Base-by-base conservation (phyloP, 345 rosid genomes). In the Murraya koenigii region DNA sequence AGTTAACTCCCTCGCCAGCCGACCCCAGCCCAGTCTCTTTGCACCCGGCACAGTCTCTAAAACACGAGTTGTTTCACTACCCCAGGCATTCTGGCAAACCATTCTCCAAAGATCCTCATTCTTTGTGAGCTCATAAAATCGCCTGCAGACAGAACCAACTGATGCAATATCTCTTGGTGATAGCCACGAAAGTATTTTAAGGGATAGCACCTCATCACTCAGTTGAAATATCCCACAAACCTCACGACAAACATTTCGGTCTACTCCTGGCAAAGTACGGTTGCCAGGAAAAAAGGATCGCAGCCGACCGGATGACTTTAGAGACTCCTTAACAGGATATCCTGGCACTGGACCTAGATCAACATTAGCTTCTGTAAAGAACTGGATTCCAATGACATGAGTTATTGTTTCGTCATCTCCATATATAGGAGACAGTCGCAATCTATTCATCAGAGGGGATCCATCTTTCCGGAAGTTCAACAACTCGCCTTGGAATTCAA, bases 81-180 rank as follows among this genome's bases (percentile, higher is more conserved):
- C 97, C 97, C 98, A 94, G 39, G 94, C 95, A 79, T 94, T 94
- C 80, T 92, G 95, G 80, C 98, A 94, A 32, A 94, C 94, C 89
- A 89, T 87, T 84, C 91, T 86, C 95, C 97, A 92, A 38, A 94
- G 92, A 75, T 91, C 95, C 87, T 94, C 95, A 54, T 89, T 90
- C 79, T 90, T 91, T 11, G 98, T 89, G 82, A 92, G 79, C 63
- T 87, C 94, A 80, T 88, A 89, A 28, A 94, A 81, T 71, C 82
- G 83, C 78, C 88, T 82, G 79, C 92, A 88, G 60, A 92, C 97
- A 15, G 93, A 94, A 72, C 95, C 88, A 63, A 92, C 84, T 0
- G 94, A 91, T 33, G 98, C 98, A 79, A 92, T 88, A 71, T 92
- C 97, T 79, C 98, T 86, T 68, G 98, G 98, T 33, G 97, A 85